Conservation (phyloP, 2,329 filamentous ascomycete species). For the Penicillium sp. region DNA sequence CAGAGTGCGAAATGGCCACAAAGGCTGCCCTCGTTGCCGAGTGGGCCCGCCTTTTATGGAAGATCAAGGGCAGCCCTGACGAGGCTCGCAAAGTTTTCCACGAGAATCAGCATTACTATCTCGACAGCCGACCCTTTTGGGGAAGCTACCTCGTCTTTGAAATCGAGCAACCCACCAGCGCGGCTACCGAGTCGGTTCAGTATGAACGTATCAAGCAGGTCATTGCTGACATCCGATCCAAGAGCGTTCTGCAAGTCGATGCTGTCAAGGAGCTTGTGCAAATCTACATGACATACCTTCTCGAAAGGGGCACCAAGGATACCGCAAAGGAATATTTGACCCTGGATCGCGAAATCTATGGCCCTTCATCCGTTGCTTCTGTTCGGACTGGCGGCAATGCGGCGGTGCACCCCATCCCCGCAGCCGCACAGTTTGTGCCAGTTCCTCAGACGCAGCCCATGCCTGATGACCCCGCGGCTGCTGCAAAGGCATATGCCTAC, state of each 20-base stretch:
- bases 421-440: constrained; percentile 4
- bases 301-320: constrained; percentile 77
- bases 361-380: constrained; percentile 49
- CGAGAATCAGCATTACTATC: constrained; percentile 79
- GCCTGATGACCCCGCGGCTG: constrained; percentile 18
- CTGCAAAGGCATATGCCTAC: constrained; percentile 31
- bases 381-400: constrained; percentile 31
- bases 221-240: constrained; percentile 70
- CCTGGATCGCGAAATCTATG: constrained; percentile 84
- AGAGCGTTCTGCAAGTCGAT: constrained; percentile 66
- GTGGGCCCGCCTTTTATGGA: constrained; percentile 85
- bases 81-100: constrained; percentile 82
- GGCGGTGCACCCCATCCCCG: constrained; percentile 13
- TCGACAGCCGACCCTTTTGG: constrained; percentile 88
- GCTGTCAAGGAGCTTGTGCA: constrained; percentile 74
- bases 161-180: constrained; percentile 72
- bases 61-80: constrained; percentile 74
- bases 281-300: constrained; percentile 77
- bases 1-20: constrained; percentile 70
- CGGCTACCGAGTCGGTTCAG: constrained; percentile 63
- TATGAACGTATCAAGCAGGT: constrained; percentile 77
- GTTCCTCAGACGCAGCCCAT: constrained; percentile 7
- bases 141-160: constrained; percentile 85
- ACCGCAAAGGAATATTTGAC: constrained; percentile 82
- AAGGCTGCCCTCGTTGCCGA: constrained; percentile 86